Base-by-base conservation (phyloP, 768 basidiomycete species). In the Hericium rajendrae region DNA sequence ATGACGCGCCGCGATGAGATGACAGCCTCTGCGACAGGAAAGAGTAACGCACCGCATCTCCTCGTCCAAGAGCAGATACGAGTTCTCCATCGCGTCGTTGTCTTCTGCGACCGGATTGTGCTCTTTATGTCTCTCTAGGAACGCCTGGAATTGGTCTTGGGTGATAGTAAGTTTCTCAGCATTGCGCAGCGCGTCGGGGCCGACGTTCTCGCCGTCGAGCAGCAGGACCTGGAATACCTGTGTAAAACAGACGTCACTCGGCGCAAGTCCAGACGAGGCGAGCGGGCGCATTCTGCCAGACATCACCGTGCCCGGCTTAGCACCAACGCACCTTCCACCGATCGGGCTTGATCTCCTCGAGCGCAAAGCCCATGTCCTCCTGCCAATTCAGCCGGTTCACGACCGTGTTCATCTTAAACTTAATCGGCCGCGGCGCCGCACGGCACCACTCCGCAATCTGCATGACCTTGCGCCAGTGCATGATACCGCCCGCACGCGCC, bases 391-490 rank as follows among this genome's bases (percentile, higher is more conserved):
- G 55, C 55, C 38, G 51, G 32, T 59, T 62, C 43, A 64, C 61
- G 24, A 65, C 64, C 3, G 61, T 62, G 55, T 65, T 65, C 56
- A 65, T 60, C 57, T 65, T 65, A 51, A 65, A 57, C 54, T 55
- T 53, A 32, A 64, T 64, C 10, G 53, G 53, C 32, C 54, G 40
- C 32, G 57, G n/a, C 43, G n/a, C 20, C 43, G 43, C 56, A 6
- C 53, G 55, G 51, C 64, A 65, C 63, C 60, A 58, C 40, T 64
- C 64, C 28, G 60, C 57, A 39, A 65, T 59, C 22, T 63, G 37
- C 28, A 59, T 46, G 22, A 65, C 57, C 24, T 55, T 55, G 6
- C 51, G 40, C 28, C 49, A 50, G 15, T 50, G 49, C 43, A 46
- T 46, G 5, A 18, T 15, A 4, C 53, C 57, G 53, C 65, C 61